Percentiles rank a stretch among this genome's conserved stretches.
phyloP scores from a whole-genome alignment of 2,329 filamentous ascomycete species.

The Neofusicoccum parvum region DNA sequence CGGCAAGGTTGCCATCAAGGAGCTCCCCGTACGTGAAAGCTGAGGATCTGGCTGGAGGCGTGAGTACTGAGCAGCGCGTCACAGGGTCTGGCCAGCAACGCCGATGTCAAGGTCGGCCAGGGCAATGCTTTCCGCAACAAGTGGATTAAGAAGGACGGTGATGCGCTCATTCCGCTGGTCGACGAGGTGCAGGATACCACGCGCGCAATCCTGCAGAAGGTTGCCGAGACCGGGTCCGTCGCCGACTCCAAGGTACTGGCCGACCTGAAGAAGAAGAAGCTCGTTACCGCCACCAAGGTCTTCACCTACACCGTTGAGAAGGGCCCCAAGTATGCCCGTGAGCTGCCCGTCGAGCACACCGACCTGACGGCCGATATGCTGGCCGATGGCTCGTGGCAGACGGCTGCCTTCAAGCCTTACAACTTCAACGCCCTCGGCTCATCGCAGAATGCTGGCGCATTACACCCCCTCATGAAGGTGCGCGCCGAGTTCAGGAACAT shows the following conservation, averaged over 20 bases:
- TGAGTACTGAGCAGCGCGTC: constrained; percentile 30
- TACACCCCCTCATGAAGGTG: constrained; percentile 79
- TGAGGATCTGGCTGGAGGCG: not conserved
- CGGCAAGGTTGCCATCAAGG: constrained; percentile 50
- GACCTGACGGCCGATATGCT: constrained; percentile 96
- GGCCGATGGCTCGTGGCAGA: constrained; percentile 85
- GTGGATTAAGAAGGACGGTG: constrained; percentile 66
- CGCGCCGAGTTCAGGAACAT: constrained; percentile 94
- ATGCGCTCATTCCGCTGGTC: constrained; percentile 58
- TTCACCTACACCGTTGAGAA: constrained; percentile 83
- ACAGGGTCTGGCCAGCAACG: constrained; percentile 55
- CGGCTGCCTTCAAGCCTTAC: constrained; percentile 82
- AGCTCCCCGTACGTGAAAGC: constrained; percentile 43
- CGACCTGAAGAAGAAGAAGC: constrained; percentile 90
- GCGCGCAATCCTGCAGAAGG: constrained; percentile 71
- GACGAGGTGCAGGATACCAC: constrained; percentile 81
- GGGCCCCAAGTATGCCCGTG: constrained; percentile 82
- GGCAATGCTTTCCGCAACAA: constrained; percentile 86
- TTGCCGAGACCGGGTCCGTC: constrained; percentile 70
- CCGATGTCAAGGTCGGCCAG: constrained; percentile 85
- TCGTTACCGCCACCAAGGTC: constrained; percentile 80
- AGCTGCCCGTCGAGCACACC: constrained; percentile 90
- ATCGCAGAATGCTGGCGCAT: constrained; percentile 55
- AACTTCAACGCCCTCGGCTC: constrained; percentile 75
- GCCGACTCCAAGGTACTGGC: constrained; percentile 73